Percentiles rank a stretch among this genome's conserved stretches.
phyloP scores from a whole-genome alignment of 176 grass and related monocot species.

The Sorghum bicolor region DNA sequence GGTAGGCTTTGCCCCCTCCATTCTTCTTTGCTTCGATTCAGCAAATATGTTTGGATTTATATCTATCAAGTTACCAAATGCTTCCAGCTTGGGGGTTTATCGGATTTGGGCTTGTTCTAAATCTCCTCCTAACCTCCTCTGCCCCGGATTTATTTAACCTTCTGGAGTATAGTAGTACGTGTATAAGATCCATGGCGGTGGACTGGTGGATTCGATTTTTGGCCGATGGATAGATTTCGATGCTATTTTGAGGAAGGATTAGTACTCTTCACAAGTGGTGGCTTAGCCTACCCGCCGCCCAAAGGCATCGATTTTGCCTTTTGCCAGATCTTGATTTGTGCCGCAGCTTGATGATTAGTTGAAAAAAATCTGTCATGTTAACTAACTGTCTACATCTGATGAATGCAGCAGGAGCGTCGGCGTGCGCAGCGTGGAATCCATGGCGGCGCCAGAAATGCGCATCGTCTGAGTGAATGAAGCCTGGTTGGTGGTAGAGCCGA shows the following conservation, averaged over 20 bases:
- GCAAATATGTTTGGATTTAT: neutral
- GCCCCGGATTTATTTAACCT: neutral
- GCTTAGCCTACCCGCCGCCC: neutral
- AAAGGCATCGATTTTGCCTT: neutral
- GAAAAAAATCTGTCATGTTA: neutral
- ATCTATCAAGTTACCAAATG: neutral
- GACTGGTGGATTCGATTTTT: neutral
- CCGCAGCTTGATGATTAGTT: neutral
- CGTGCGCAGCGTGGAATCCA: neutral
- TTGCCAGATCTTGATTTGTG: conserved; percentile 24
- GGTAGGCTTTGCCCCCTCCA: neutral
- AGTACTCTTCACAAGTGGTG: neutral
- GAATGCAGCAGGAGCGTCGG: conserved; percentile 4
- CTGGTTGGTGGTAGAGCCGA: conserved; percentile 44
- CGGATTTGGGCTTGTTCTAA: neutral
- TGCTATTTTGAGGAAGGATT: neutral
- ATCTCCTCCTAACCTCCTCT: neutral
- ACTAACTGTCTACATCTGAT: neutral
- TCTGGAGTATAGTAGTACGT: too few species aligned
- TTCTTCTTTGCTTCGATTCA: neutral
- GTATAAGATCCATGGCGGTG: neutral
- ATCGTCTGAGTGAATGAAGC: conserved; percentile 38
- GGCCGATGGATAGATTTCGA: neutral
- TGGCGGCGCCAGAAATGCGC: neutral
- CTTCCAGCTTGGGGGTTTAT: neutral